These are phyloP conservation scores for Henckelia pumila DNA, from an alignment of 257 asterid species.

Conservation along the genomic window DNA sequence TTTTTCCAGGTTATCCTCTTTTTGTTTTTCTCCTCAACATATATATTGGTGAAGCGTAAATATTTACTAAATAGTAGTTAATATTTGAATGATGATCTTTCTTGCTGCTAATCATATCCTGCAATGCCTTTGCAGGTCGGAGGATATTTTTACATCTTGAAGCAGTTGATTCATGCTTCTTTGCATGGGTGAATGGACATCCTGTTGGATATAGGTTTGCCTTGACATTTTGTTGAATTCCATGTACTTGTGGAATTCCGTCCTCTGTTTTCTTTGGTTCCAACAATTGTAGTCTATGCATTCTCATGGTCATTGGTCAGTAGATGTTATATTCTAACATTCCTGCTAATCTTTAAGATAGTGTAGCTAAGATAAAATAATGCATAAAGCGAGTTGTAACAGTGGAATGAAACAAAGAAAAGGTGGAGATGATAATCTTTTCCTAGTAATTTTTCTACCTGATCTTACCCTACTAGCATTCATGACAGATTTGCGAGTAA, in stretches of 20 bases:
- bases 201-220: slow-evolving; percentile 91
- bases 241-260: slow-evolving; percentile 15
- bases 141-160: slow-evolving; percentile 90
- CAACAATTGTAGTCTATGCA: background rate
- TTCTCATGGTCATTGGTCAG: slow-evolving; percentile 16
- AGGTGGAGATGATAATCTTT: background rate
- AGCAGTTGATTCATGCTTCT: slow-evolving; percentile 97
- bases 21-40: background rate
- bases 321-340: background rate
- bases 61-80: too few species aligned
- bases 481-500: background rate
- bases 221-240: slow-evolving; percentile 20
- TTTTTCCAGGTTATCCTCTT: background rate
- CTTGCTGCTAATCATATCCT: slow-evolving; percentile 23
- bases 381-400: too few species aligned
- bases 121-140: slow-evolving; percentile 61
- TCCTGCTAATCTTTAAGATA: background rate
- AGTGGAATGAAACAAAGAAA: background rate
- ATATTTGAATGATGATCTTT: background rate
- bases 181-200: slow-evolving; percentile 89
- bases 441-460: background rate
- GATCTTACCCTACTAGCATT: background rate
- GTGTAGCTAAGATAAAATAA: too few species aligned
- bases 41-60: background rate
- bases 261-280: slow-evolving; percentile 1